phyloP scores from a whole-genome alignment of 441 rosid genomes.

The Pelargonium citronellum region DNA sequence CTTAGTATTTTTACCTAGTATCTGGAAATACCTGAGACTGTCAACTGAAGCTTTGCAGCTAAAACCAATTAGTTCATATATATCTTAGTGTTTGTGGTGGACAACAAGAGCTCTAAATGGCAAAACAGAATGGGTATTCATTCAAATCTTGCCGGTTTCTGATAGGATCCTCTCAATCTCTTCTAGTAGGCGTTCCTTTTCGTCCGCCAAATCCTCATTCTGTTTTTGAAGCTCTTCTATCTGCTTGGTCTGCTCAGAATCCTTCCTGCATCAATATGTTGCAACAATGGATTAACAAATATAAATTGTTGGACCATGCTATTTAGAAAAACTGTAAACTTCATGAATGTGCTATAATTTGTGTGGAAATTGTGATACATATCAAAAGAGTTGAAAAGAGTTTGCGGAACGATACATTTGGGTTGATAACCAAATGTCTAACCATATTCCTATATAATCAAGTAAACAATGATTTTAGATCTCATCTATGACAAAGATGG shows the following conservation, averaged over 20 bases:
- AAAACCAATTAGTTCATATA: background rate
- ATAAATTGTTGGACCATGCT: background rate
- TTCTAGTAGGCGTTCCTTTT: conserved; percentile 63
- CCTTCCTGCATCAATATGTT: conserved; percentile 45
- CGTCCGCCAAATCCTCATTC: conserved; percentile 51
- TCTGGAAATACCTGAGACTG: background rate
- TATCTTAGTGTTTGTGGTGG: background rate
- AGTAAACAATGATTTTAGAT: no score
- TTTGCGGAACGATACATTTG: no score
- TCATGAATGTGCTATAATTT: background rate
- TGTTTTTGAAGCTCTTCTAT: conserved; percentile 67
- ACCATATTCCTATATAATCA: no score
- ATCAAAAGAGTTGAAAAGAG: no score
- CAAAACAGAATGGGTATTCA: background rate
- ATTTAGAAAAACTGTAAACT: background rate
- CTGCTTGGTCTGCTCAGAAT: conserved; percentile 69
- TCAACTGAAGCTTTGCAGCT: background rate
- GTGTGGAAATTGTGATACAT: no score
- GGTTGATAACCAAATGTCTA: no score
- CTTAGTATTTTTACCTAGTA: background rate
- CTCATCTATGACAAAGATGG: no score
- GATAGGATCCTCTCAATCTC: conserved; percentile 55
- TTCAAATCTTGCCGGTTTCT: conserved; percentile 30
- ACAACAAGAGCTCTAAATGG: no score
- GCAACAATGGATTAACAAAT: conserved; percentile 1